Conservation (phyloP, 148 eudicot species). For the Heliosperma pusillum region DNA sequence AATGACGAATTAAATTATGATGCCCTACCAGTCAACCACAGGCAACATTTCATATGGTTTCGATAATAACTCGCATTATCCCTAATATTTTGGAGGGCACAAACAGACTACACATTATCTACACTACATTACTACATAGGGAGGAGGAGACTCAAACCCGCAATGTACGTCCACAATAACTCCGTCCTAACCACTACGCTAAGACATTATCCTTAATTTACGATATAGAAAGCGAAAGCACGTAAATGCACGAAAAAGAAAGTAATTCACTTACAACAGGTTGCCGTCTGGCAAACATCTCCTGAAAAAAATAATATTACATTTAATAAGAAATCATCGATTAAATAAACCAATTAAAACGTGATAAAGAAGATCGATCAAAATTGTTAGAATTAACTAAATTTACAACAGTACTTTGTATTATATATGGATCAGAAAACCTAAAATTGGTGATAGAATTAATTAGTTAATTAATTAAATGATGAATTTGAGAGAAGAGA, state of each 20-base stretch:
- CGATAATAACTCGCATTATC: too few relatives aligned
- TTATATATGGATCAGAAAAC: background rate
- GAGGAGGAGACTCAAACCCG: too few relatives aligned
- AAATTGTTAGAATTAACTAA: background rate
- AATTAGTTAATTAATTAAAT: background rate
- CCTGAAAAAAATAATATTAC: conserved; percentile 42
- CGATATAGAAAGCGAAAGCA: background rate
- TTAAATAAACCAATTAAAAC: background rate
- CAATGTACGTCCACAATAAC: too few relatives aligned
- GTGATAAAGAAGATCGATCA: background rate
- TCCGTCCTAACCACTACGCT: too few relatives aligned
- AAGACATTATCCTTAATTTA: background rate
- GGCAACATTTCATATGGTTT: too few relatives aligned
- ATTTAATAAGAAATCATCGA: conserved; percentile 1
- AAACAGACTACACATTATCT: too few relatives aligned
- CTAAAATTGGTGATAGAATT: background rate
- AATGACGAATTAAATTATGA: too few relatives aligned
- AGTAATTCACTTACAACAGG: conserved; percentile 52
- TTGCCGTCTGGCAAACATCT: conserved; percentile 64
- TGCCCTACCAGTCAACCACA: too few relatives aligned
- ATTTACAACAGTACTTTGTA: background rate
- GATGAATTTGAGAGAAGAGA: background rate
- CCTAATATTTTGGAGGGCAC: too few relatives aligned
- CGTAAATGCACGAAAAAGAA: background rate
- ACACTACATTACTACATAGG: too few relatives aligned